Evolutionary conservation across 2,329 filamentous ascomycete genomes (phyloP), one percentile per base, ranked within the genome.

Genomic region (Aureobasidium sp.): DNA sequence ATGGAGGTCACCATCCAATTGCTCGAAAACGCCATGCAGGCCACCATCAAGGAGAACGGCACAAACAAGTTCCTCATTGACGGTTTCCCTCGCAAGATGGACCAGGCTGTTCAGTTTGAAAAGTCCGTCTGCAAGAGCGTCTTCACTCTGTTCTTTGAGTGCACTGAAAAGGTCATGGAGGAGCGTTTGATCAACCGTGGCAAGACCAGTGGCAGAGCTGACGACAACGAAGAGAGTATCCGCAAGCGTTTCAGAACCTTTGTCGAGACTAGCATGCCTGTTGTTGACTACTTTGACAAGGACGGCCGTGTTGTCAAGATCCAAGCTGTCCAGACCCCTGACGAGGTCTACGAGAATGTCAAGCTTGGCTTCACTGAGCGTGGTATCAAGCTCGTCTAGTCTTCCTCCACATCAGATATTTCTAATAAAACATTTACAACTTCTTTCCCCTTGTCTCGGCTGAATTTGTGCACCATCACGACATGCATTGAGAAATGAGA

Each of bases 1-100:
- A 97, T 97, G 93, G 95, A 98, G 80, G 94, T 98, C 59, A 99
- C 96, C 7, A 92, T 99, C 67, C 91, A 95, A 74, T 83, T 99
- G 42, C 88, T 99, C 50, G 95, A 98, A 82, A 97, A 97, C 80
- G 94, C 95, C 66, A 98, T 99, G 93, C 86, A 85, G 65, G 89
- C 87, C 11, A 85, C 88, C 16, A 88, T 97, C 61, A 76, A 84
- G 65, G 80, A 85, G 65, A 79, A 82, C 10, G 78, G 76, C 69
- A 91, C 89, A 78, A 87, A 87, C 62, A 90, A 92, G 74, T 98
- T 98, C 85, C 75, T 91, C 70, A 89, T 91, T 68, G 90, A 92
- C 71, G 90, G 96, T 16, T 99, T 98, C 85, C 96, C 96, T 38
- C 90, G 96, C 73, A 97, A 99, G 85, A 92, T 98, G 84, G 96